Base-by-base conservation (phyloP, 192 early-diverging fungal genomes). In the Coemansia nantahalensis region DNA sequence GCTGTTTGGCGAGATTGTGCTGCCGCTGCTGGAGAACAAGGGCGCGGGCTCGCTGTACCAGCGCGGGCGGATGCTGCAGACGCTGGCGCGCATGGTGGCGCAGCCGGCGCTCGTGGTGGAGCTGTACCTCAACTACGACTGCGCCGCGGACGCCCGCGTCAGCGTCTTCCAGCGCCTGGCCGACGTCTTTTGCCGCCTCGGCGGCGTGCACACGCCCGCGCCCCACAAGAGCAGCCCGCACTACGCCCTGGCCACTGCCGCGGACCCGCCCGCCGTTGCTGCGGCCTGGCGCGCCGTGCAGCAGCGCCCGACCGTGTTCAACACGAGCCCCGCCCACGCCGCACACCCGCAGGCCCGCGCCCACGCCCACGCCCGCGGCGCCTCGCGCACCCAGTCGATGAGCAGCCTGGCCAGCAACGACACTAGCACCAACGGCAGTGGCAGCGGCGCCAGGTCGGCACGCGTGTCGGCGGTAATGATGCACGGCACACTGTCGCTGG, bases 111-210 rank as follows among this genome's bases (percentile, higher is more conserved):
- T 89, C 5, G 61, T 94, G 5, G 91, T 97, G 4, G 94, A 97
- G 59, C 82, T 97, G 22, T 97, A 93, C 54, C 73, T 97, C 3
- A 97, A 97, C 77, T 94, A 94, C 50, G 94, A 97, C 71, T 97
- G 94, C 62, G 84, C 90, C 46, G 65, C 82, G 36, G 85, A 91
- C 57, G 84, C 89, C 9, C 62, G 83, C 28, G 83, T 90, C 62
- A 97, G 93, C 49, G 85, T 93, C 54, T 97, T 90, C 81, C 92
- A 97, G 69, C 79, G 92, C 7, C 77, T 94, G 34, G 85, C 92
- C 21, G 73, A 77, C 57, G 49, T 56, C 3, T 32, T 77, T 41
- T 68, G 66, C 37, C 60, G 48, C 16, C 56, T 77, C 6, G 59
- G 62, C 16, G 73, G 51, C 31, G 49, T 34, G 16, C 43, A 56